Conservation (phyloP, 2,329 filamentous ascomycete genomes). For the Blumeria hordei region DNA sequence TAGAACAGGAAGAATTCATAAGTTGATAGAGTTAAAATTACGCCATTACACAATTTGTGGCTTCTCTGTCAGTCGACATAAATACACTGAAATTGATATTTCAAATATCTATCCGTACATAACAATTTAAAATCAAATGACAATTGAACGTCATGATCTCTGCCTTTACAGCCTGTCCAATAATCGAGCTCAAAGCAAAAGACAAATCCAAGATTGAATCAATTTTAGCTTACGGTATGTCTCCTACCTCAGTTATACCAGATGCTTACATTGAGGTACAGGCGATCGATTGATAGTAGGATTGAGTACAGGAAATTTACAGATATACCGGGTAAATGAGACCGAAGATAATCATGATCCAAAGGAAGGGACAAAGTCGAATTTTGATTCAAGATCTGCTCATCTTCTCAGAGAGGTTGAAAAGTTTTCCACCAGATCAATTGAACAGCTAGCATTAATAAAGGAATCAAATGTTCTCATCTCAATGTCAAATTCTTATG, state of each 20-base stretch:
- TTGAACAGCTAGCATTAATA: conserved; percentile 86
- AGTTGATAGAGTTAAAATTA: neutral
- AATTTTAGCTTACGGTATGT: conserved; percentile 62
- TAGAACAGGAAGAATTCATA: neutral
- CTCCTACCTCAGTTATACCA: neutral
- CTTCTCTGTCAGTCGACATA: neutral
- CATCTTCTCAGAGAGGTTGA: conserved; percentile 81
- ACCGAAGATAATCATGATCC: conserved; percentile 18
- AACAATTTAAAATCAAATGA: too few species aligned
- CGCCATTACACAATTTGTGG: neutral
- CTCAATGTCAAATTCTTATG: conserved; percentile 69
- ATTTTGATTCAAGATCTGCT: conserved; percentile 28
- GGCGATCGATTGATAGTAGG: conserved; percentile 82
- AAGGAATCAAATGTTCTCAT: conserved; percentile 85
- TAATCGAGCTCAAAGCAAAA: conserved; percentile 85
- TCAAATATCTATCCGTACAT: neutral
- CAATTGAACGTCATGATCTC: conserved; percentile 50
- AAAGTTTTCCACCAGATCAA: conserved; percentile 70
- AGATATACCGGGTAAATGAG: conserved; percentile 81
- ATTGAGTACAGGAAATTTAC: conserved; percentile 66
- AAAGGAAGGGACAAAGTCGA: conserved; percentile 11
- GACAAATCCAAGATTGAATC: conserved; percentile 97
- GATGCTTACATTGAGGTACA: conserved; percentile 14
- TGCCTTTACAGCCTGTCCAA: conserved; percentile 85
- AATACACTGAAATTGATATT: neutral